Evolutionary conservation across 345 rosid genomes (phyloP).

Genomic region (Cochlearia excelsa): DNA sequence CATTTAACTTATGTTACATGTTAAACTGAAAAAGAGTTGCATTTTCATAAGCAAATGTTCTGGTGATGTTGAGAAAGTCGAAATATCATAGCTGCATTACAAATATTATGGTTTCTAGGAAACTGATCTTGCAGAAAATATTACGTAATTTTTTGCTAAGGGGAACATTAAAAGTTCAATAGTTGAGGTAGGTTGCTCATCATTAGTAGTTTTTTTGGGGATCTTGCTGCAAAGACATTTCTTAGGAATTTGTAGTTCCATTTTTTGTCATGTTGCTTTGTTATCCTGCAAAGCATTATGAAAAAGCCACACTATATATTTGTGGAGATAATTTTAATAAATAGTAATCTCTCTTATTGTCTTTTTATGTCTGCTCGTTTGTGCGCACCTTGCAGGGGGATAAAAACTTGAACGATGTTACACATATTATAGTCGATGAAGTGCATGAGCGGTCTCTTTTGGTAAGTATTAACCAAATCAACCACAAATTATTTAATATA

Average conservation of each 20-base stretch:
- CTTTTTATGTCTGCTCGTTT: constrained; percentile 15
- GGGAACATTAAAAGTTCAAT: constrained; percentile 3
- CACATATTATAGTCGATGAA: constrained; percentile 91
- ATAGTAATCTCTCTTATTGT: constrained; percentile 5
- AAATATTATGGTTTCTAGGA: constrained; percentile 12
- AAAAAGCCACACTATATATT: neutral
- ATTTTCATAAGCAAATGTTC: constrained; percentile 11
- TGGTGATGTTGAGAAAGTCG: constrained; percentile 1
- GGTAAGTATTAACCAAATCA: constrained; percentile 49
- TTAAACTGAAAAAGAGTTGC: constrained; percentile 7
- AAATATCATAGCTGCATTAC: constrained; percentile 9
- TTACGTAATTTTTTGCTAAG: neutral
- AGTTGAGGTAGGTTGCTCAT: constrained; percentile 7
- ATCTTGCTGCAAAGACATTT: constrained; percentile 9
- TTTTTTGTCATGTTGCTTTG: constrained; percentile 16
- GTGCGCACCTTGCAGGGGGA: constrained; percentile 57
- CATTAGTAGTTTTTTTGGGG: neutral
- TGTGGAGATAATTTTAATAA: neutral
- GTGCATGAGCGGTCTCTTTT: constrained; percentile 90
- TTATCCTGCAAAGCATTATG: neutral
- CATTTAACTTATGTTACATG: neutral
- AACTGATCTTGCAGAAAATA: constrained; percentile 4
- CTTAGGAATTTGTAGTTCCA: constrained; percentile 11
- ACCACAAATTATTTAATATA: neutral
- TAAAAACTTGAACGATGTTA: constrained; percentile 61